These are phyloP conservation scores for Nemania sp. DNA, from an alignment of 2,329 filamentous ascomycete genomes.

Conservation along the genomic window DNA sequence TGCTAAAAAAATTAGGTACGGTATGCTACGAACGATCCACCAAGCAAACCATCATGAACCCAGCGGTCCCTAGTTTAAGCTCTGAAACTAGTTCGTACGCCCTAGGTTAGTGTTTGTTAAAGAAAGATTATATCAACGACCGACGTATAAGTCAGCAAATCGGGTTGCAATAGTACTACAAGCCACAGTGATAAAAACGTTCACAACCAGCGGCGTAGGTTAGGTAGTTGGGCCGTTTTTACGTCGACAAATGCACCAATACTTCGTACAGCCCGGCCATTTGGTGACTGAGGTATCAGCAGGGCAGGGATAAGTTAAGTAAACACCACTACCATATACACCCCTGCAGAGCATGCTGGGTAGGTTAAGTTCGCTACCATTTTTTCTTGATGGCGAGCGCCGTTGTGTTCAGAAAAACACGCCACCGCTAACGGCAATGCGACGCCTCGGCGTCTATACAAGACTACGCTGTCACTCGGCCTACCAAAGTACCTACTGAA, in stretches of 20 bases:
- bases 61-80: background rate
- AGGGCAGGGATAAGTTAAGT: no score
- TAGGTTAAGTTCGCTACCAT: no score
- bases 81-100: background rate
- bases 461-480: no score
- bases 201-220: background rate
- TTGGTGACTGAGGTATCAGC: background rate
- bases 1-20: background rate
- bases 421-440: background rate
- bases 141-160: background rate
- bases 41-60: background rate
- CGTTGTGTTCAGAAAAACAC: background rate
- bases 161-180: no score
- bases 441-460: background rate
- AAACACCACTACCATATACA: no score
- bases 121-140: conserved; percentile 8
- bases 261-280: background rate
- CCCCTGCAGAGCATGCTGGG: no score
- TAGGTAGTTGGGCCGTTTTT: background rate
- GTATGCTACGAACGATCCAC: conserved; percentile 2
- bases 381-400: background rate
- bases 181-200: background rate
- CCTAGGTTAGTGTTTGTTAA: conserved; percentile 1
- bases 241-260: background rate
- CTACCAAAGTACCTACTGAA: no score